Evolutionary conservation across 108 stramenopile genomes (phyloP), one percentile per base, ranked within the genome.

Genomic region (Cyclotella atomus): DNA sequence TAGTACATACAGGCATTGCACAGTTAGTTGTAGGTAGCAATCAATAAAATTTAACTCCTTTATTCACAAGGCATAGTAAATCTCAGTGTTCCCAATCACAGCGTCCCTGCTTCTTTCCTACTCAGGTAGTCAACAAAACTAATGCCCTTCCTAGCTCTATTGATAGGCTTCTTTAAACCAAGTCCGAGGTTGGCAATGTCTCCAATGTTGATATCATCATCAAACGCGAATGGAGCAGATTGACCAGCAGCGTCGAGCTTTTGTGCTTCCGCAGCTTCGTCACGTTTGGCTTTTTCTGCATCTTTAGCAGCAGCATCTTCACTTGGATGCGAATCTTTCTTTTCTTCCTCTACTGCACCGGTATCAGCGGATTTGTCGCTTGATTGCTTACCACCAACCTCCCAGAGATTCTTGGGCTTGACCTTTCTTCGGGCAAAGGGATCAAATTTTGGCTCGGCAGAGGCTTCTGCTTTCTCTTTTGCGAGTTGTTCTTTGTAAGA

Each of bases 401-500:
- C 88, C 94, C 94, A 95, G 33, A 95, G 82, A 79, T 90, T 91
- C 83, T 95, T 90, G 43, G 94, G 94, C 79, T 93, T 95, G 27
- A 89, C 88, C 73, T 84, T 89, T 20, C 94, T 90, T 21, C 94
- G 88, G 24, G 91, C 91, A 68, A 88, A 95, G 3, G 90, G 91
- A 75, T 95, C 91, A 71, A 92, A 91, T 41, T 90, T 90, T 41
- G 82, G 77, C 28, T 73, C 70, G 2, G 68, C 61, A 2, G 78
- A 65, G 36, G 75, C 77, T 19, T 75, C 75, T 4, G 77, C 83
- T 47, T 83, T 62, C 16, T 60, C 83, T 55, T 71, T 79, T 33
- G 83, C 80, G 32, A 70, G 82, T 21, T 77, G 75, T 19, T 85
- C 77, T 73, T 83, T 82, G 63, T 87, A 86, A 3, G 89, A 80